Evolutionary conservation across 1,284 basidiomycete genomes (phyloP).

Genomic region (Boletus sp.): DNA sequence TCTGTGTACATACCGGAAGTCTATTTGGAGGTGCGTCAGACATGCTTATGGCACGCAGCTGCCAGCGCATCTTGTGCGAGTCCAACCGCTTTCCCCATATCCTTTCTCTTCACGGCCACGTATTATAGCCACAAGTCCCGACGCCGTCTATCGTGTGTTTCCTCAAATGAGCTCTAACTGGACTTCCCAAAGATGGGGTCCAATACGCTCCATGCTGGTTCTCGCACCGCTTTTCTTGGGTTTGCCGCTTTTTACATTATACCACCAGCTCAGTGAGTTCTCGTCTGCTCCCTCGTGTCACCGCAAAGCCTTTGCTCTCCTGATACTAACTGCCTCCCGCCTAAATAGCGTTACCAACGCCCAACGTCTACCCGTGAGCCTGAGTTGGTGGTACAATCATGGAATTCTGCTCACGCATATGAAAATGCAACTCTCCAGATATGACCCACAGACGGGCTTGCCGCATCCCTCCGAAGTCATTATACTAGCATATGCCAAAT

Average conservation of each 20-base stretch:
- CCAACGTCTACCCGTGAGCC: conserved; percentile 44
- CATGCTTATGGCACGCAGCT: too few relatives aligned
- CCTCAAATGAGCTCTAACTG: conserved; percentile 15
- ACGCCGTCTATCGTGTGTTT: neutral
- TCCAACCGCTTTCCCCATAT: too few relatives aligned
- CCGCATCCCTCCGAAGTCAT: conserved; percentile 74
- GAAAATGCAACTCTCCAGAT: conserved; percentile 41
- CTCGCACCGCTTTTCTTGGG: conserved; percentile 51
- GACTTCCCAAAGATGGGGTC: conserved; percentile 43
- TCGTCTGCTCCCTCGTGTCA: too few relatives aligned
- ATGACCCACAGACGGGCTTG: conserved; percentile 54
- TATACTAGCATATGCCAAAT: conserved; percentile 63
- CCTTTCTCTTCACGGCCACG: too few relatives aligned
- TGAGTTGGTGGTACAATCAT: neutral
- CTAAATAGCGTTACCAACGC: conserved; percentile 44
- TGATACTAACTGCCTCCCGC: neutral
- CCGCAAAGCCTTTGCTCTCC: neutral
- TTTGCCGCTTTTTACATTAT: conserved; percentile 44
- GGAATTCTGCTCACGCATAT: neutral
- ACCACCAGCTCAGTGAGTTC: conserved; percentile 53
- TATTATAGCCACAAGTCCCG: neutral
- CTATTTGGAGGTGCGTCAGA: too few relatives aligned
- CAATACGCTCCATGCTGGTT: conserved; percentile 48
- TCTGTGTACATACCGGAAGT: too few relatives aligned
- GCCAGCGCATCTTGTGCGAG: too few relatives aligned